Conservation (phyloP, 2,329 filamentous ascomycete genomes). For the Chrysosporium keratinophilum region DNA sequence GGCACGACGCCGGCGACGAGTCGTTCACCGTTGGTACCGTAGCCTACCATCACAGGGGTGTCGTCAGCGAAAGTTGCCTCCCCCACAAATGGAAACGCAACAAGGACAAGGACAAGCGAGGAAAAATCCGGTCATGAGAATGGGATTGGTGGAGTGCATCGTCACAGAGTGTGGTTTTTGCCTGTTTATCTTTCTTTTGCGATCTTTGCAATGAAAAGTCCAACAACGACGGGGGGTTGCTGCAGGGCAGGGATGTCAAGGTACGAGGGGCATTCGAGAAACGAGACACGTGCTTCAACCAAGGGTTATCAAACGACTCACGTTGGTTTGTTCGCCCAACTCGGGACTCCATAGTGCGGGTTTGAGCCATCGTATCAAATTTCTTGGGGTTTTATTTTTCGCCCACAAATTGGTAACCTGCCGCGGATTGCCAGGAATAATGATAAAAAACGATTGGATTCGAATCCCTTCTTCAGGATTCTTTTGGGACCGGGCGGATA, state of each 20-base stretch:
- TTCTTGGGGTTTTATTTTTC: not conserved
- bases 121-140: not conserved
- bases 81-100: not conserved
- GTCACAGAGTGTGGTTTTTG: not conserved
- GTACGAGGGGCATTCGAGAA: constrained; percentile 11
- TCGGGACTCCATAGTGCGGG: constrained; percentile 39
- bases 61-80: not conserved
- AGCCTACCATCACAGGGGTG: constrained; percentile 50
- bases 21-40: constrained; percentile 82
- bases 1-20: constrained; percentile 92
- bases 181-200: not conserved
- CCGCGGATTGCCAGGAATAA: not conserved
- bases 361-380: constrained; percentile 30
- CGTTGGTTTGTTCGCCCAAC: constrained; percentile 42
- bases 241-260: constrained; percentile 10
- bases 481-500: not conserved
- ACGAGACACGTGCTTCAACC: constrained; percentile 21
- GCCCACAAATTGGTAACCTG: not conserved
- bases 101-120: not conserved
- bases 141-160: not conserved
- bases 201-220: not conserved
- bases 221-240: not conserved
- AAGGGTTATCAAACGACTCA: constrained; percentile 26
- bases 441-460: not conserved
- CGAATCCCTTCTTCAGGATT: not conserved